Conservation (phyloP, 2,329 filamentous ascomycete species). For the Cytospora chrysosperma region DNA sequence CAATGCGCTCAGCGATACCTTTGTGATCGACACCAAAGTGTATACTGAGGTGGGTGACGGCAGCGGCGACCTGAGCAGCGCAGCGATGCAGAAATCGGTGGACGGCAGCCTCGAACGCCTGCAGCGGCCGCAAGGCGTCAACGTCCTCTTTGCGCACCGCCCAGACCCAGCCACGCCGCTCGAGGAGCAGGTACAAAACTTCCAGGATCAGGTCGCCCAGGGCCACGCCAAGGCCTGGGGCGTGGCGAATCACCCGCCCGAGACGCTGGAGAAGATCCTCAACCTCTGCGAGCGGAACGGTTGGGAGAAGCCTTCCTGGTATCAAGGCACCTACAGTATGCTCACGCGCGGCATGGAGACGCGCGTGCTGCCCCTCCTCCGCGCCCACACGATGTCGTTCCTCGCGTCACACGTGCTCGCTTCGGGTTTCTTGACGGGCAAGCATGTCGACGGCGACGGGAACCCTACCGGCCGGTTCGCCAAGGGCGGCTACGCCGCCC, state of each 20-base stretch:
- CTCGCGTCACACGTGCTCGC: constrained; percentile 20
- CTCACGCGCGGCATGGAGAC: constrained; percentile 37
- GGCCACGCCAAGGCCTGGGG: constrained; percentile 38
- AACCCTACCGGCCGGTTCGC: constrained; percentile 30
- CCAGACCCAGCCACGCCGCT: constrained; percentile 36
- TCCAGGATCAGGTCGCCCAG: constrained; percentile 33
- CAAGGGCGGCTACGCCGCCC: constrained; percentile 31
- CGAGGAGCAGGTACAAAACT: constrained; percentile 36
- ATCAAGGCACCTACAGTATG: constrained; percentile 41
- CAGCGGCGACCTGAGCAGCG: constrained; percentile 31
- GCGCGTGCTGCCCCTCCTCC: constrained; percentile 37
- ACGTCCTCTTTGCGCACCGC: constrained; percentile 39
- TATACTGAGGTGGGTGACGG: constrained; percentile 33
- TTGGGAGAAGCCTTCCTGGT: constrained; percentile 39
- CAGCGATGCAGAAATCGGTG: constrained; percentile 31
- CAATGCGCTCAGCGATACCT: constrained; percentile 26
- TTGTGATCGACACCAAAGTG: constrained; percentile 38
- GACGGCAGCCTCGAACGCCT: constrained; percentile 33
- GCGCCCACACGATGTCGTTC: constrained; percentile 33
- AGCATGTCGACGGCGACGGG: constrained; percentile 30
- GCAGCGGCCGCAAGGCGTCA: constrained; percentile 26
- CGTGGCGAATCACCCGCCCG: constrained; percentile 37
- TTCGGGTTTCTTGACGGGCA: constrained; percentile 37
- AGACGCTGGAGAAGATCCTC: constrained; percentile 34
- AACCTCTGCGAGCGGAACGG: constrained; percentile 34